Evolutionary conservation across 495 filamentous ascomycete species (phyloP).

Genomic region (Neurospora tetraspora): DNA sequence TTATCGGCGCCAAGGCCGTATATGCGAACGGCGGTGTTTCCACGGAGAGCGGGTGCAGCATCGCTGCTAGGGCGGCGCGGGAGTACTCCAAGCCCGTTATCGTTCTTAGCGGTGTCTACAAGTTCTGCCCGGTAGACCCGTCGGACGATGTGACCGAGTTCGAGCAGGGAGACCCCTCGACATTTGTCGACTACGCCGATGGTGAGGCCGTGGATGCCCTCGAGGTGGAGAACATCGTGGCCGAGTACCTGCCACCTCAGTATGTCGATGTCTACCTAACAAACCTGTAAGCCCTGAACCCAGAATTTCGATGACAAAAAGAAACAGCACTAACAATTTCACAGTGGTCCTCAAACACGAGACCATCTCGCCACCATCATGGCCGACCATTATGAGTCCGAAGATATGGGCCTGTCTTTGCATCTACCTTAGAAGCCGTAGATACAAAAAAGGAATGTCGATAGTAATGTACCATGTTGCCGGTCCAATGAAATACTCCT

Average conservation of each 20-base stretch:
- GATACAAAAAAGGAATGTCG: background rate
- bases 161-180: conserved; percentile 70
- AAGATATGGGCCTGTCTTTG: conserved; percentile 61
- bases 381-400: conserved; percentile 73
- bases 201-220: conserved; percentile 64
- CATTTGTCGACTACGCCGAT: conserved; percentile 62
- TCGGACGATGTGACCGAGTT: conserved; percentile 67
- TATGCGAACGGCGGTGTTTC: conserved; percentile 78
- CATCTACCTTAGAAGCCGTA: conserved; percentile 6
- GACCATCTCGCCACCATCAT: conserved; percentile 75
- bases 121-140: conserved; percentile 79
- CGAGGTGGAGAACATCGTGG: conserved; percentile 69
- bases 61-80: conserved; percentile 73
- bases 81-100: conserved; percentile 73
- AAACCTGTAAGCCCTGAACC: conserved; percentile 59
- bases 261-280: conserved; percentile 84
- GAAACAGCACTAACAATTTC: conserved; percentile 17
- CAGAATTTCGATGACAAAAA: background rate
- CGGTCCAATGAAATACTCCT: background rate
- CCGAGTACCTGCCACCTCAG: conserved; percentile 74
- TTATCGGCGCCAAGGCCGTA: conserved; percentile 75
- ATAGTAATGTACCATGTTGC: background rate
- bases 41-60: conserved; percentile 64
- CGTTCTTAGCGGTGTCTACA: conserved; percentile 77
- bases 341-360: conserved; percentile 67